Base-by-base conservation (phyloP, 495 filamentous ascomycete genomes). In the Penicillium herquei region DNA sequence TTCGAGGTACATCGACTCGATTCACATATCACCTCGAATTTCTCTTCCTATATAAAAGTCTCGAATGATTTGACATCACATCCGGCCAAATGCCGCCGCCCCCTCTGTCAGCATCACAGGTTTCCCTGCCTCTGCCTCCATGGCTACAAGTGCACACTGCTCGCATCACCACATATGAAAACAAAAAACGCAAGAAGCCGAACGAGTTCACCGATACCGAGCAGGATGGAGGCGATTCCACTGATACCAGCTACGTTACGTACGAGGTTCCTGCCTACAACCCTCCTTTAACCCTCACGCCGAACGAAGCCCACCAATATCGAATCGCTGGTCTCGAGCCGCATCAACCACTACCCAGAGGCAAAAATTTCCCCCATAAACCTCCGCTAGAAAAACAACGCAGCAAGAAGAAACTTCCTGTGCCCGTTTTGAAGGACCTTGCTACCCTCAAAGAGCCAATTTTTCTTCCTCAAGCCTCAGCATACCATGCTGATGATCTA, bases 241-340 rank as follows among this genome's bases (percentile, higher is more conserved):
- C 71, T 3, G 72, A 75, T 54, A 64, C 67, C 49, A 63, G 63
- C 35, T 74, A 72, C 3, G 62, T 46, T 11, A 44, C 44, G 11
- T 71, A 76, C 31, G 51, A 49, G 26, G 64, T 49, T 13, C 56
- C 61, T 42, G 55, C 60, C 7, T 1, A 13, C 34, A 61, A 56
- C 5, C 34, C 55, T 8, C 64, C 66, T 8, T 57, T 77, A 34
- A 69, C 70, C 44, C 56, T 81, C 33, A 73, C 74, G 2, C 77
- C 77, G 1, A 73, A 75, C 18, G 77, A 80, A 55, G 67, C 72
- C 7, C 66, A 64, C 44, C 78, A 82, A 54, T 81, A 80, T 51
- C 71, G 72, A 46, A 56, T 72, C 13, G 80, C 77, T 10, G 78
- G 79, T 40, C 71, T 79, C 13, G 51, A 72, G 26, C 65, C 76